Conservation (phyloP, 352 stramenopile genomes). For the Phytopythium cucurbitacearum region DNA sequence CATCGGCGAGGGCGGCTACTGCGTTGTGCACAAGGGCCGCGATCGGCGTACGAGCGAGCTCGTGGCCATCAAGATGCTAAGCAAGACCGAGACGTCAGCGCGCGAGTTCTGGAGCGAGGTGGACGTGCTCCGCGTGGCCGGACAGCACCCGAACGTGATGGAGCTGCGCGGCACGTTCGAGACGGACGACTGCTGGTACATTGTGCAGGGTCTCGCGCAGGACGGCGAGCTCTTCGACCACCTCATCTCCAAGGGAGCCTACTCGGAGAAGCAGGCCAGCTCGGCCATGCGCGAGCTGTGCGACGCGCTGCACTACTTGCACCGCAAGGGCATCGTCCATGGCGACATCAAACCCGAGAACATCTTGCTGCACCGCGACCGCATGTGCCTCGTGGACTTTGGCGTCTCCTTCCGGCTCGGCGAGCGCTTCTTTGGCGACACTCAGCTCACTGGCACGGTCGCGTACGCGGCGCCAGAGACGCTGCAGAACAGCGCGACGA, state of each 20-base stretch:
- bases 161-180: slow-evolving; percentile 71
- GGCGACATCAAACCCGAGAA: slow-evolving; percentile 90
- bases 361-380: slow-evolving; percentile 63
- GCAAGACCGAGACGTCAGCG: slow-evolving; percentile 69
- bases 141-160: slow-evolving; percentile 78
- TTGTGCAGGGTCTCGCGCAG: slow-evolving; percentile 80
- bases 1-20: slow-evolving; percentile 77
- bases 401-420: slow-evolving; percentile 77
- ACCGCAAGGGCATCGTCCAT: slow-evolving; percentile 85
- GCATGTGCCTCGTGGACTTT: slow-evolving; percentile 87
- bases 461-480: slow-evolving; percentile 76
- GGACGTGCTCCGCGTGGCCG: slow-evolving; percentile 66
- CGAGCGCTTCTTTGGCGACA: slow-evolving; percentile 71
- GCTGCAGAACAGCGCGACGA: slow-evolving; percentile 34
- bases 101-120: slow-evolving; percentile 84
- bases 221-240: slow-evolving; percentile 88
- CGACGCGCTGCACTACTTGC: slow-evolving; percentile 78
- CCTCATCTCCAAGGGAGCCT: slow-evolving; percentile 80
- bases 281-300: slow-evolving; percentile 64
- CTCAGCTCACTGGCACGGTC: slow-evolving; percentile 68
- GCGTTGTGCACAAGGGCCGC: slow-evolving; percentile 66
- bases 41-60: slow-evolving; percentile 59
- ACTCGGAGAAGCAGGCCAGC: slow-evolving; percentile 79
- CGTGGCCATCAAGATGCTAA: slow-evolving; percentile 79
- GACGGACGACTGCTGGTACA: slow-evolving; percentile 71